Percentiles rank a stretch among this genome's conserved stretches.
phyloP scores from a whole-genome alignment of 1,284 basidiomycete species.

The Peniophora sp. region DNA sequence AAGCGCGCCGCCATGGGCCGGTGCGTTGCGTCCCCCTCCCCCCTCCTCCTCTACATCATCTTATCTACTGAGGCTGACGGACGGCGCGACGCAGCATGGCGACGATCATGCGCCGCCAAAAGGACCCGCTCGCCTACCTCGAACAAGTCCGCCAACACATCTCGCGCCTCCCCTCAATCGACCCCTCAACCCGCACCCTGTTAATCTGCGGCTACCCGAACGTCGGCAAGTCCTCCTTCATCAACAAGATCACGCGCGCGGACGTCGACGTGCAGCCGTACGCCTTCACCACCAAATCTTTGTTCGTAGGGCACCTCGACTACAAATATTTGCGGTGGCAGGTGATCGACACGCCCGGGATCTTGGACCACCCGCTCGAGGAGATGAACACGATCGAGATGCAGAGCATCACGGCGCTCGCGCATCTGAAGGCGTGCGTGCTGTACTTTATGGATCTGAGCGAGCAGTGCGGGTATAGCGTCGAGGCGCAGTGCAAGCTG shows the following conservation, averaged over 20 bases:
- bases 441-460: constrained; percentile 97
- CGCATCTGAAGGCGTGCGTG: constrained; percentile 86
- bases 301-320: constrained; percentile 94
- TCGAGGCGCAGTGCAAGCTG: constrained; percentile 95
- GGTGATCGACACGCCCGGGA: constrained; percentile 92
- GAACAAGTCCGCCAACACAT: constrained; percentile 98
- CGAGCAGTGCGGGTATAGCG: constrained; percentile 92
- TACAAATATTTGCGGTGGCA: constrained; percentile 98
- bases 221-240: constrained; percentile 95
- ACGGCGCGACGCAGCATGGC: constrained; percentile 72
- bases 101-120: constrained; percentile 94
- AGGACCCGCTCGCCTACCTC: constrained; percentile 92
- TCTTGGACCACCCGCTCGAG: constrained; percentile 89
- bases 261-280: constrained; percentile 98
- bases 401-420: constrained; percentile 95
- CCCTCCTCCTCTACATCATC: not conserved
- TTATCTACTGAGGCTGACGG: not conserved
- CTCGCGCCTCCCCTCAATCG: constrained; percentile 91
- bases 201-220: constrained; percentile 97
- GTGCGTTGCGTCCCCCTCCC: constrained; percentile 37
- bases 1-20: constrained; percentile 92
- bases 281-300: constrained; percentile 94
- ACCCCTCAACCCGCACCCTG: constrained; percentile 93
- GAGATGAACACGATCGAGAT: constrained; percentile 99
- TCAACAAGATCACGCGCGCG: constrained; percentile 96